Evolutionary conservation across 257 asterid species (phyloP), one percentile per base, ranked within the genome.

Genomic region (Solanum tacnaense): DNA sequence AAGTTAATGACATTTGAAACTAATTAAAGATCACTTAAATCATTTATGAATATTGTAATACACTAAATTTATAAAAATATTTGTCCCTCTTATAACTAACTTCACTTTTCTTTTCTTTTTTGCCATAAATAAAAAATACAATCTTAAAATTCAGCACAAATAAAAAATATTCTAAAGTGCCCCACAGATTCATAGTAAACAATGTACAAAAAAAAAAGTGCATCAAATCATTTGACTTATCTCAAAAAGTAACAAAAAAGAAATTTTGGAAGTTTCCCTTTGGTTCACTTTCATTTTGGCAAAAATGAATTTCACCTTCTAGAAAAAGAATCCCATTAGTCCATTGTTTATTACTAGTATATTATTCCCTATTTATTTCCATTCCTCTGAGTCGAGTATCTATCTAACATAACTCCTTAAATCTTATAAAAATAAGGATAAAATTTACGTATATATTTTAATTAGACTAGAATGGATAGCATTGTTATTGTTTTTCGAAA

Each of bases 181-280:
- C 68, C 85, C 70, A 46, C 70, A 81, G 70, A 46, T 81, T 46
- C 29, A 49, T 44, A 81, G 68, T 81, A 81, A 81, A 46, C 70
- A 81, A 81, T 81, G 41, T 46, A 81, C 29, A 9, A 81, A 81
- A 79, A 27, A 79, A 1, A 32, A 32, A 32, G 11, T 27, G 18
- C 16, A 81, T 16, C 29, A 16, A 46, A 13, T 29, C 85, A 81
- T 29, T 58, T 16, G 68, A 81, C 18, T 46, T 46, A 79, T 46
- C 4, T 46, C 29, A 4, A 16, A 81, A 81, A 32, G 68, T 29
- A 46, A 29, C 68, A 81, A 81, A 27, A 6, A 46, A 44, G 27
- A 81, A 27, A 3, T 16, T 75, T 81, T 81, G 68, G 68, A 86
- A 86, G 39, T 70, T 32, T 70, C 88, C 44, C 23, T 70, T 86